Evolutionary conservation across 176 grass and related monocot species (phyloP), one percentile per base, ranked within the genome.

Genomic region (Rhynchospora breviuscula): DNA sequence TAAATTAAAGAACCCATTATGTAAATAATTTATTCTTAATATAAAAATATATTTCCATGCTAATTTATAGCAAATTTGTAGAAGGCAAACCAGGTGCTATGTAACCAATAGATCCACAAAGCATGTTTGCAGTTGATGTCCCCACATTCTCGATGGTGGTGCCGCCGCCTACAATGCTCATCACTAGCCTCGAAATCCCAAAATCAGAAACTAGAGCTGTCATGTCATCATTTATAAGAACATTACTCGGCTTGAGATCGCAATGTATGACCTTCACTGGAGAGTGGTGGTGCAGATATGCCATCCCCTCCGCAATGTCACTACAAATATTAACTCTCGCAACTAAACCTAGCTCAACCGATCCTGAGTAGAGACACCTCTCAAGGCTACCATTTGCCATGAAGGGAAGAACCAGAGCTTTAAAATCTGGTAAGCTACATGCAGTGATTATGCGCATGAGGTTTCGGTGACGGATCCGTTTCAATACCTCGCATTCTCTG

Each of bases 361-460:
- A 31, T 4, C 63, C 79, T 0, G 94, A 89, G 51, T 97, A 84
- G 29, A 97, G 94, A 52, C 87, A 94, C 48, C 85, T 85, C 71
- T 97, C 94, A 2, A 97, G 92, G 88, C 92, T 98, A 67, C 95
- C 95, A 58, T 98, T 93, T 0, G 90, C 90, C 95, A 98, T 98
- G 88, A 93, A 98, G 0, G 95, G 95, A 45, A 98, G 91, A 78
- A 98, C 95, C 46, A 98, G 85, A 18, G 95, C 95, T 86, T 98
- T 98, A 80, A 98, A 98, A 76, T 95, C 95, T 31, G 92, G 88
- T 40, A 93, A 83, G 80, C 91, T 98, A 81, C 95, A 98, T 7
- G 95, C 89, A 0, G 95, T 98, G 44, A 95, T 69, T 80, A 98
- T 98, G 60, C 91, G 85, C 92, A 98, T 98, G 66, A 98, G 91